phyloP scores from a whole-genome alignment of 1,284 basidiomycete species.

The Tylopilus orsonianus region DNA sequence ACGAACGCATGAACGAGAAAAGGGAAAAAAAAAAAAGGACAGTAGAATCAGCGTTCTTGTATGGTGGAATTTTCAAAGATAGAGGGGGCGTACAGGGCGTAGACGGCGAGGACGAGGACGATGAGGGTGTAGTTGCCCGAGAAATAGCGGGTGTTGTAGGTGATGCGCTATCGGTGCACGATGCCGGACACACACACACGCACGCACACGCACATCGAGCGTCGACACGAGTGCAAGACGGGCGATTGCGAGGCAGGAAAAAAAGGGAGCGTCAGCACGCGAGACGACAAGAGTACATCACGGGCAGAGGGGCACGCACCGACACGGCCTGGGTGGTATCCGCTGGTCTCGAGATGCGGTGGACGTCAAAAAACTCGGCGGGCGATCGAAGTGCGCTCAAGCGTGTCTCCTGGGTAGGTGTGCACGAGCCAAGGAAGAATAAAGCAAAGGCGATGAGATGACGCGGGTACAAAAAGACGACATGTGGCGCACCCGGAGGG shows the following conservation, averaged over 20 bases:
- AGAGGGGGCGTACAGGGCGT: slow-evolving; percentile 70
- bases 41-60: neutral
- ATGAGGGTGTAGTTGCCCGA: slow-evolving; percentile 91
- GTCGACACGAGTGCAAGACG: neutral
- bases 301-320: slow-evolving; percentile 52
- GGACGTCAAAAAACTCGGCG: slow-evolving; percentile 86
- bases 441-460: neutral
- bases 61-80: neutral
- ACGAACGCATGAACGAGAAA: neutral
- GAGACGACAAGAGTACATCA: no score
- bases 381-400: slow-evolving; percentile 81
- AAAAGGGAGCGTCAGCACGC: neutral
- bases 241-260: neutral
- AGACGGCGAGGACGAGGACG: slow-evolving; percentile 80
- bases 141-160: slow-evolving; percentile 94
- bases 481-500: slow-evolving; percentile 63
- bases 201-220: neutral
- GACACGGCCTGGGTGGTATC: slow-evolving; percentile 70
- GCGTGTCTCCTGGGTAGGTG: slow-evolving; percentile 64
- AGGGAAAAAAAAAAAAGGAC: neutral
- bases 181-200: neutral
- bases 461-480: neutral
- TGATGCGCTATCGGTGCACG: slow-evolving; percentile 61
- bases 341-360: slow-evolving; percentile 81
- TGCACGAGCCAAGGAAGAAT: neutral